phyloP scores from a whole-genome alignment of 306 rosid genomes.

The Prunus kanzakura region DNA sequence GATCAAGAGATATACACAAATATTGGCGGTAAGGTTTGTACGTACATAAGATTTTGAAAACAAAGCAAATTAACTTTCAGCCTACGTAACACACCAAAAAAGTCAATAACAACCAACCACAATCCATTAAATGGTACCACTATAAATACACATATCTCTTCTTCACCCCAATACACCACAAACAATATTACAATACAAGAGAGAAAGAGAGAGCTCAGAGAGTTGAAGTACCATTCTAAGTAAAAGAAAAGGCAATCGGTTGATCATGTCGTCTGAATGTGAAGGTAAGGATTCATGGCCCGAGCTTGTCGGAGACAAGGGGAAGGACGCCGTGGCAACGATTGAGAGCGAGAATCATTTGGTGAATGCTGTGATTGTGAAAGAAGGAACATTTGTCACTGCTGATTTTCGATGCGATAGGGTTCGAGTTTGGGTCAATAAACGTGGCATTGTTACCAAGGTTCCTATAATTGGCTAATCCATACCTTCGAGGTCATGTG shows the following conservation, averaged over 20 bases:
- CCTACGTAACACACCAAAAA: background rate
- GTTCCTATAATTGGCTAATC: conserved; percentile 47
- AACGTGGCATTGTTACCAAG: conserved; percentile 19
- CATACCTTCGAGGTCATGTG: background rate
- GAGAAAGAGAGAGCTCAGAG: too few species aligned
- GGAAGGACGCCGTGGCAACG: conserved; percentile 31
- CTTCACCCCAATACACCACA: background rate
- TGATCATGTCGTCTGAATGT: background rate
- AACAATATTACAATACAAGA: background rate
- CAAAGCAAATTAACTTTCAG: background rate
- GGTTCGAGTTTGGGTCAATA: conserved; percentile 49
- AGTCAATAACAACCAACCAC: conserved; percentile 11
- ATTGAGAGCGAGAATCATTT: conserved; percentile 38
- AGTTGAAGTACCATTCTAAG: background rate
- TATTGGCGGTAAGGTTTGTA: background rate
- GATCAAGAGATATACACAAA: background rate
- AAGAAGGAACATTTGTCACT: conserved; percentile 37
- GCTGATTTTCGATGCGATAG: conserved; percentile 44
- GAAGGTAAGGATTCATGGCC: conserved; percentile 55
- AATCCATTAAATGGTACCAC: background rate
- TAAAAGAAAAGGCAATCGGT: background rate
- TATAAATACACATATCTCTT: background rate
- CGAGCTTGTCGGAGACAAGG: conserved; percentile 45
- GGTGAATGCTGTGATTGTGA: conserved; percentile 28
- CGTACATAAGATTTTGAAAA: background rate